These are phyloP conservation scores for Erysimum cheiri DNA, from an alignment of 441 rosid genomes.

Conservation along the genomic window DNA sequence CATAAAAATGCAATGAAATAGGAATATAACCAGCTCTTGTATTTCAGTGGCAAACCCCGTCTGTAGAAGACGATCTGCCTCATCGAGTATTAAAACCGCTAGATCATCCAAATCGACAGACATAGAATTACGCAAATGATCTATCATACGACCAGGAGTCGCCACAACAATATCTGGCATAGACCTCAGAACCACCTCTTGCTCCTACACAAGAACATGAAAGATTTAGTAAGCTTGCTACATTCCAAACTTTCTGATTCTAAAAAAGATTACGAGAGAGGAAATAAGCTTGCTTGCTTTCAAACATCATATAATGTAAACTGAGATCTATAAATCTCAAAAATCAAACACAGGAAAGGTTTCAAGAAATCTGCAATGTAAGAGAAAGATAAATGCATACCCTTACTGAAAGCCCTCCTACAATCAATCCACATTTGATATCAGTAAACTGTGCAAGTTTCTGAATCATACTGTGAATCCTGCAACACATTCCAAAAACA, in stretches of 20 bases:
- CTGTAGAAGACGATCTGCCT: conserved; percentile 97
- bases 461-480: conserved; percentile 97
- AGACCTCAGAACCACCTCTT: conserved; percentile 90
- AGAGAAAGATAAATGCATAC: conserved; percentile 49
- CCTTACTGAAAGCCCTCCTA: conserved; percentile 93
- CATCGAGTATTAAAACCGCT: conserved; percentile 92
- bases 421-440: conserved; percentile 86
- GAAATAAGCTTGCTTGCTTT: not conserved
- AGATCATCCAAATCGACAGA: conserved; percentile 93
- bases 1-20: not conserved
- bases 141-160: conserved; percentile 98
- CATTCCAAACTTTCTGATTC: not conserved
- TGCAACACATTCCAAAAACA: conserved; percentile 41
- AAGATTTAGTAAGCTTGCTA: not conserved
- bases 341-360: conserved; percentile 3
- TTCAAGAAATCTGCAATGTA: conserved; percentile 5
- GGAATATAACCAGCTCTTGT: conserved; percentile 76
- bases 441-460: conserved; percentile 89
- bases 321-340: conserved; percentile 4
- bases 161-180: conserved; percentile 99
- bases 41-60: conserved; percentile 96
- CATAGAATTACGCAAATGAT: conserved; percentile 94
- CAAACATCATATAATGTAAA: conserved; percentile 11
- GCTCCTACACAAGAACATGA: conserved; percentile 55
- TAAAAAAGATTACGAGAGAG: not conserved